Evolutionary conservation across 2,329 filamentous ascomycete species (phyloP).

Genomic region (Sclerotinia minor): DNA sequence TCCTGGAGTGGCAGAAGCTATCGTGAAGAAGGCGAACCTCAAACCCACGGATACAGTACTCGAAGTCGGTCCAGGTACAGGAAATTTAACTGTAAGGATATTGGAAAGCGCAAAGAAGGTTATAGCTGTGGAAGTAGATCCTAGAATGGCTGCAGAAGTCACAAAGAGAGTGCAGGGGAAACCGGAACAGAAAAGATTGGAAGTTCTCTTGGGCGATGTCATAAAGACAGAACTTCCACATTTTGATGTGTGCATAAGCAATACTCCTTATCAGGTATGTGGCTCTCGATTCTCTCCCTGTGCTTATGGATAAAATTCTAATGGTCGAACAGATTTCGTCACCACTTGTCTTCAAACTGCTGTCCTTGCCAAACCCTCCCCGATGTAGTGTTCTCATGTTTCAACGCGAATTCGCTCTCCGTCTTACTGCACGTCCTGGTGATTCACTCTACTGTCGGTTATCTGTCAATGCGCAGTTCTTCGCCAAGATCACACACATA

Average conservation of each 20-base stretch:
- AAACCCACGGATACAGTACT: slow-evolving; percentile 90
- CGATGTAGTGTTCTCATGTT: slow-evolving; percentile 91
- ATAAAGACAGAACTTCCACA: slow-evolving; percentile 75
- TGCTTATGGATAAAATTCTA: slow-evolving; percentile 30
- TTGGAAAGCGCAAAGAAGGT: slow-evolving; percentile 80
- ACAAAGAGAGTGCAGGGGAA: slow-evolving; percentile 92
- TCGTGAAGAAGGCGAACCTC: slow-evolving; percentile 82
- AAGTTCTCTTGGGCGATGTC: slow-evolving; percentile 87
- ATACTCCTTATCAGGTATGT: slow-evolving; percentile 62
- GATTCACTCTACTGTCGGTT: slow-evolving; percentile 90
- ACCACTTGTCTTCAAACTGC: slow-evolving; percentile 83
- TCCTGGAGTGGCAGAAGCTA: slow-evolving; percentile 77
- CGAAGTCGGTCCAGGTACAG: slow-evolving; percentile 88
- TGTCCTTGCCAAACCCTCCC: slow-evolving; percentile 78
- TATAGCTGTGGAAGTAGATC: slow-evolving; percentile 89
- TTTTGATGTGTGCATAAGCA: slow-evolving; percentile 80
- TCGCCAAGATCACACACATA: slow-evolving; percentile 69
- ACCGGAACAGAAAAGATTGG: slow-evolving; percentile 77
- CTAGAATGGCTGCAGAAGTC: slow-evolving; percentile 86
- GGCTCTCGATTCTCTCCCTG: background rate
- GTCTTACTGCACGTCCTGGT: slow-evolving; percentile 82
- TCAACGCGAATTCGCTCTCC: slow-evolving; percentile 90
- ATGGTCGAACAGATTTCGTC: slow-evolving; percentile 67
- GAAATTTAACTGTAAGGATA: slow-evolving; percentile 86
- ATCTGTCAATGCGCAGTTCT: slow-evolving; percentile 92